These are phyloP conservation scores for Meredithiella fracta DNA, from an alignment of 2,329 filamentous ascomycete species.

Conservation along the genomic window DNA sequence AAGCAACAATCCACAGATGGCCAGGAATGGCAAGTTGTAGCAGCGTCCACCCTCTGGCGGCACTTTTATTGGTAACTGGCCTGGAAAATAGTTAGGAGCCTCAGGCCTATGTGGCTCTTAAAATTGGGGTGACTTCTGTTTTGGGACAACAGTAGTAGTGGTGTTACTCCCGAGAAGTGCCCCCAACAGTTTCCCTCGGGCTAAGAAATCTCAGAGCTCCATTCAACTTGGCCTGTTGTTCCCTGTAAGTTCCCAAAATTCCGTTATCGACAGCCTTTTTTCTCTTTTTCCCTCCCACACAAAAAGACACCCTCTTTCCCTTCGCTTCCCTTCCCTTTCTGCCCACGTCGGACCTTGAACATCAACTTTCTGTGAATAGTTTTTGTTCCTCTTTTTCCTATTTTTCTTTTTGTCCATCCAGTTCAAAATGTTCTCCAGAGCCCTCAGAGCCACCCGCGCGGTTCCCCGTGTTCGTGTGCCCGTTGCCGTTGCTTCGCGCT, in stretches of 20 bases:
- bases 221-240: not conserved
- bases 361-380: slow-evolving; percentile 7
- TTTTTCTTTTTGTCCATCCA: slow-evolving; percentile 4
- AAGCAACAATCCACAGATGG: not conserved
- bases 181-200: not conserved
- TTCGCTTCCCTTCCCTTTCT: not conserved
- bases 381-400: slow-evolving; percentile 11
- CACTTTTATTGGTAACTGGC: not conserved
- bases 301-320: not conserved
- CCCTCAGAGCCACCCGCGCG: slow-evolving; percentile 45
- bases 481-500: slow-evolving; percentile 38
- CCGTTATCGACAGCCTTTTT: slow-evolving; percentile 7
- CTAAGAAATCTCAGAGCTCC: slow-evolving; percentile 4
- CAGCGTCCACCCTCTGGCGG: not conserved
- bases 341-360: slow-evolving; percentile 2
- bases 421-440: slow-evolving; percentile 51
- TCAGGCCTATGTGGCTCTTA: slow-evolving; percentile 3
- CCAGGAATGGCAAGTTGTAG: slow-evolving; percentile 1
- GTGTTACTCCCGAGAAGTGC: not conserved
- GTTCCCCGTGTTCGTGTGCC: slow-evolving; percentile 32
- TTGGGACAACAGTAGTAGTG: not conserved
- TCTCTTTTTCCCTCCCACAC: slow-evolving; percentile 4
- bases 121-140: not conserved
- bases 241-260: not conserved
- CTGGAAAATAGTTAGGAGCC: slow-evolving; percentile 2